Evolutionary conservation across 805 yeast genomes (phyloP), one percentile per base, ranked within the genome.

Genomic region (Candida chilensis): DNA sequence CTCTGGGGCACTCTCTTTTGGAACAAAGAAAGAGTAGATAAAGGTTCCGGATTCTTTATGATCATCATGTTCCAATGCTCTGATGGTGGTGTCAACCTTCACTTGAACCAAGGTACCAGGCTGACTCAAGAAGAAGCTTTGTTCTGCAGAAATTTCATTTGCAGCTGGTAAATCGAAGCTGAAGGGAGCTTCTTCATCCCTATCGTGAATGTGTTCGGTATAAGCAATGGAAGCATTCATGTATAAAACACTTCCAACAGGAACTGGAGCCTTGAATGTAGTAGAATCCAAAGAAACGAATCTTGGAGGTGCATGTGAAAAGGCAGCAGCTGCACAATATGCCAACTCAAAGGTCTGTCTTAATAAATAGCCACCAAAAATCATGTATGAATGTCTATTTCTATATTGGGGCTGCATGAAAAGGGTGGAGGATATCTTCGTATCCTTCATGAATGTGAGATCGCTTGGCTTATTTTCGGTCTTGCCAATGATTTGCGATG

Each of bases 371-470:
- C 97, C 97, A 44, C 97, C 97, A 54, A 88, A 88, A 27, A 88
- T 84, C 85, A 87, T 86, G 57, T 81, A 85, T 3, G 94, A 82
- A 51, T 88, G 95, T 51, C 95, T 74, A 62, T 88, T 88, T 57
- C 96, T 74, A 60, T 87, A 88, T 60, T 88, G 96, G 2, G 96
- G 96, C 57, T 88, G 96, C 90, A 88, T 90, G 55, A 87, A 77
- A 45, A 79, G 70, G 5, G 95, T 84, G 8, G 94, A 81, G 31
- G 71, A 62, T 31, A 83, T 67, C 31, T 53, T 59, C 1, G 96
- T 78, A 37, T 84, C 79, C 29, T 71, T 67, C 94, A 86, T 82
- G 41, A 71, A 71, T 27, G 66, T 60, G 18, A 78, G 52, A 37
- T 71, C 71, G 16, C 52, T 53, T n/a, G 80, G 78, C 33, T 57